A percentile compares a stretch with the other conserved stretches of the same genome.
Evolutionary conservation across 1,139 yeast genomes (phyloP).

Genomic region (Lodderomyces elongisporus): DNA sequence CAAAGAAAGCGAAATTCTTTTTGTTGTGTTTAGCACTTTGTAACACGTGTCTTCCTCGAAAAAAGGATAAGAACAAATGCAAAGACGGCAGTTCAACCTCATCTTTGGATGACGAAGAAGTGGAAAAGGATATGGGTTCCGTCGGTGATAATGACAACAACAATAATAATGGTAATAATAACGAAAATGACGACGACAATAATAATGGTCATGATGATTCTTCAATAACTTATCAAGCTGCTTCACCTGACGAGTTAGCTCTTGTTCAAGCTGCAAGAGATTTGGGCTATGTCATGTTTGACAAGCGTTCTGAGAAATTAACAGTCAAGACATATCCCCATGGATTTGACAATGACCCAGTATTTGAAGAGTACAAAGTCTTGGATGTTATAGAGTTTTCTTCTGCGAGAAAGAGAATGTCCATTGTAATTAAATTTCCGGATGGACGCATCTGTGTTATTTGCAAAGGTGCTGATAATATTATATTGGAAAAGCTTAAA

Average conservation of each 20-base stretch:
- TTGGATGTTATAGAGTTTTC: constrained; percentile 82
- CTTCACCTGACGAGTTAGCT: constrained; percentile 96
- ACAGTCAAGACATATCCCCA: constrained; percentile 75
- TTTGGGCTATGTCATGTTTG: constrained; percentile 77
- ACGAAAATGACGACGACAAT: constrained; percentile 12
- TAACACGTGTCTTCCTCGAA: constrained; percentile 78
- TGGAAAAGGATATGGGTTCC: no score
- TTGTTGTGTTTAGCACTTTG: constrained; percentile 79
- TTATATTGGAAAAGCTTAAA: constrained; percentile 72
- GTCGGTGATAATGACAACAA: constrained; percentile 1
- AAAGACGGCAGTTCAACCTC: constrained; percentile 7
- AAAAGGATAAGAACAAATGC: constrained; percentile 8
- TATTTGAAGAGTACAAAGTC: constrained; percentile 64
- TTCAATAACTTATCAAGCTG: constrained; percentile 73
- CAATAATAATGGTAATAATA: constrained; percentile 17
- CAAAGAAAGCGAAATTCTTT: constrained; percentile 74
- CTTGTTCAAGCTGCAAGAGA: constrained; percentile 92
- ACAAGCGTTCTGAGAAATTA: constrained; percentile 55
- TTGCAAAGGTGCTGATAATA: constrained; percentile 95
- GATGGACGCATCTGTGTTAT: constrained; percentile 72
- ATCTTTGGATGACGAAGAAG: constrained; percentile 16
- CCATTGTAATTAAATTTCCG: constrained; percentile 75
- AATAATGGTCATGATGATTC: constrained; percentile 28
- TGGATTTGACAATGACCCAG: constrained; percentile 66
- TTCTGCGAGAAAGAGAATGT: constrained; percentile 90